Conservation (phyloP, 2,329 filamentous ascomycete species). For the Graphium sp. region DNA sequence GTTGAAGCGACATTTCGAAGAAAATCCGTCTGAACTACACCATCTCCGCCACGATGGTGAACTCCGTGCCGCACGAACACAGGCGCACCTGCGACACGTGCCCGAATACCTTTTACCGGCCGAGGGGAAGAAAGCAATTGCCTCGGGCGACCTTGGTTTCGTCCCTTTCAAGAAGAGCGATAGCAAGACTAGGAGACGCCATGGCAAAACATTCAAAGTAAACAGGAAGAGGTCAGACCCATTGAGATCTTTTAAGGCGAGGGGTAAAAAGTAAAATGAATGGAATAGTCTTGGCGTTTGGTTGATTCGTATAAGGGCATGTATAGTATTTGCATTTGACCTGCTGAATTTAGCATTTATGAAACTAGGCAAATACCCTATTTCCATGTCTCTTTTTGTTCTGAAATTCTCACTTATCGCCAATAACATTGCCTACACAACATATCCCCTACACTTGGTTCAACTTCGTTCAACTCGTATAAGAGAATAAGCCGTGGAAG, state of each 20-base stretch:
- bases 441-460: no score
- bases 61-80: conserved; percentile 63
- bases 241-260: conserved; percentile 71
- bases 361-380: conserved; percentile 1
- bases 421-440: no score
- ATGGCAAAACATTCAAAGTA: conserved; percentile 29
- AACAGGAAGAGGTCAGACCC: conserved; percentile 61
- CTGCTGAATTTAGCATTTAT: background rate
- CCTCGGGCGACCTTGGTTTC: conserved; percentile 54
- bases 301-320: no score
- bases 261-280: conserved; percentile 22
- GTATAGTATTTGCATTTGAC: background rate
- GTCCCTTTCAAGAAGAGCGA: conserved; percentile 47
- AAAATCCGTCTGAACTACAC: conserved; percentile 78
- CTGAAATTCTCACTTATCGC: no score
- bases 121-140: conserved; percentile 54
- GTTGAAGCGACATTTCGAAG: conserved; percentile 87
- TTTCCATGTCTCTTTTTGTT: no score
- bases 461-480: no score
- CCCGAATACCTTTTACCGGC: conserved; percentile 82
- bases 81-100: conserved; percentile 83
- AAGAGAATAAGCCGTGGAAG: no score
- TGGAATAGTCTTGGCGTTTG: conserved; percentile 8
- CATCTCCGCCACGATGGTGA: conserved; percentile 86
- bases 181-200: conserved; percentile 27